A percentile compares a stretch with the other conserved stretches of the same genome.
These are phyloP conservation scores for Biscogniauxia sp. DNA, from an alignment of 2,329 filamentous ascomycete species.

Conservation along the genomic window DNA sequence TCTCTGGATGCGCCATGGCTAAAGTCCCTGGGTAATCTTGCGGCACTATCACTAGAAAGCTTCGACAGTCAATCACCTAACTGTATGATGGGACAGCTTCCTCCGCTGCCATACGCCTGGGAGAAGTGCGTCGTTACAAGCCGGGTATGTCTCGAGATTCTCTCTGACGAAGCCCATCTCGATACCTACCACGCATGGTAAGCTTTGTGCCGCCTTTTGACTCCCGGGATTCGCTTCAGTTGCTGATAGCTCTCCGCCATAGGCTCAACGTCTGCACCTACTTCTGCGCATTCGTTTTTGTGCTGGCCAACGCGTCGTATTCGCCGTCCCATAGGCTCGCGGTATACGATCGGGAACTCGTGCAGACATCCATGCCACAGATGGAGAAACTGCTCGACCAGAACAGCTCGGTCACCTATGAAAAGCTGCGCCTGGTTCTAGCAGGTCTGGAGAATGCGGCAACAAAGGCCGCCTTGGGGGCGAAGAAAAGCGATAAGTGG, in stretches of 20 bases:
- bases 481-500: background rate
- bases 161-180: conserved; percentile 10
- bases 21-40: conserved; percentile 30
- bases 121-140: conserved; percentile 19
- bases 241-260: too few relatives aligned
- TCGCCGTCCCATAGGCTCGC: conserved; percentile 18
- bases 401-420: conserved; percentile 16
- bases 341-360: conserved; percentile 20
- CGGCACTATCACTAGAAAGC: conserved; percentile 24
- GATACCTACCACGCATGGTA: conserved; percentile 20
- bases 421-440: conserved; percentile 16
- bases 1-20: conserved; percentile 39
- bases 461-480: background rate
- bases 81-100: conserved; percentile 14
- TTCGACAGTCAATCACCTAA: conserved; percentile 16
- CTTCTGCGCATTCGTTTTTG: conserved; percentile 26
- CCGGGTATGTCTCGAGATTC: conserved; percentile 22
- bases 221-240: too few relatives aligned
- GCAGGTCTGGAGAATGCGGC: conserved; percentile 14
- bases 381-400: conserved; percentile 18
- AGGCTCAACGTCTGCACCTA: conserved; percentile 26
- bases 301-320: conserved; percentile 26
- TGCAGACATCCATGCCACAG: conserved; percentile 13
- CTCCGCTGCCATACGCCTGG: conserved; percentile 21
- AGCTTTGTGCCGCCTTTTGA: conserved; percentile 1